Percentiles rank a stretch among this genome's conserved stretches.
phyloP scores from a whole-genome alignment of 1,284 basidiomycete genomes.

The Cutaneotrichosporon dermatis region DNA sequence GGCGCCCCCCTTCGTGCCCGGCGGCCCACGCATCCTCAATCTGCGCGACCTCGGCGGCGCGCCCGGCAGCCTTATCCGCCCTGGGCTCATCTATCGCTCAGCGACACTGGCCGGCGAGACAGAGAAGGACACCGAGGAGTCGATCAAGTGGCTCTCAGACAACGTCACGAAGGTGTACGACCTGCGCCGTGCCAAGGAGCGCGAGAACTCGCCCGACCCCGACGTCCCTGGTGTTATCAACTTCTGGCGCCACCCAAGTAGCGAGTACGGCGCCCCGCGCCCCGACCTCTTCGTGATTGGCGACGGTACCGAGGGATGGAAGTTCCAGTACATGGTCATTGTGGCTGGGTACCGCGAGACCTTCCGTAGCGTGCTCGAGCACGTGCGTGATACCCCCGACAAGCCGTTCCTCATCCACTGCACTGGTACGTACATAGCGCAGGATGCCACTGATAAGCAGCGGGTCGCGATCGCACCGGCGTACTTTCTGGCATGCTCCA shows the following conservation, averaged over 20 bases:
- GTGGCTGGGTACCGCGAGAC: constrained; percentile 5
- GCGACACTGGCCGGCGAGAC: constrained; percentile 4
- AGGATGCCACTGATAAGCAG: background rate
- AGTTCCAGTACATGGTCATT: constrained; percentile 6
- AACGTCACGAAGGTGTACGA: constrained; percentile 11
- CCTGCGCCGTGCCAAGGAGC: constrained; percentile 10
- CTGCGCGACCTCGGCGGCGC: constrained; percentile 14
- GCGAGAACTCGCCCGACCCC: constrained; percentile 8
- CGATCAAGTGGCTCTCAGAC: constrained; percentile 7
- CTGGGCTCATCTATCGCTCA: constrained; percentile 8
- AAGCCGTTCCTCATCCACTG: constrained; percentile 18
- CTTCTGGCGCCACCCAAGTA: constrained; percentile 5
- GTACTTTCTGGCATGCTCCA: constrained; percentile 14
- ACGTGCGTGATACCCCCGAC: constrained; percentile 9
- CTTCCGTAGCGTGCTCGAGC: constrained; percentile 12
- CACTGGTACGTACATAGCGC: constrained; percentile 8
- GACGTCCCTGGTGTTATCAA: background rate
- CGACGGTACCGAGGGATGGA: constrained; percentile 13
- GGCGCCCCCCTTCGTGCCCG: constrained; percentile 9
- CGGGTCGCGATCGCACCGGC: constrained; percentile 18
- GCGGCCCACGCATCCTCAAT: constrained; percentile 6
- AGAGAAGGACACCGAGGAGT: background rate
- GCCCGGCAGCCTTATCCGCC: constrained; percentile 1
- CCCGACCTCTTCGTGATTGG: constrained; percentile 8
- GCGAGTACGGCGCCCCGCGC: background rate